These are phyloP conservation scores for Fusarium sp. DNA, from an alignment of 2,329 filamentous ascomycete species.

Conservation along the genomic window DNA sequence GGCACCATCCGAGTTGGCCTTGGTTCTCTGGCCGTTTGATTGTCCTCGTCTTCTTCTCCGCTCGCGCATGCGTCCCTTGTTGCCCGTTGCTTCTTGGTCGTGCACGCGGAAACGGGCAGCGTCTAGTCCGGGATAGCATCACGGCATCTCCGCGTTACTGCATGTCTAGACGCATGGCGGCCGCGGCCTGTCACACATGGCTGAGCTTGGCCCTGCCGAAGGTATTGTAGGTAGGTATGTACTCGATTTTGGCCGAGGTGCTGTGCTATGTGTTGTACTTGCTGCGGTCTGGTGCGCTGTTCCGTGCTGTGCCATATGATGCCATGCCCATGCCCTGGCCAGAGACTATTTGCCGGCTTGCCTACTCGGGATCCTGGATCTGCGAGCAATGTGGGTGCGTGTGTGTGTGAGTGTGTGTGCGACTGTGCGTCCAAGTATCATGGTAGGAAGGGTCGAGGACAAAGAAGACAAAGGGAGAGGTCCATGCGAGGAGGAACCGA, in stretches of 20 bases:
- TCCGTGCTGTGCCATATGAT: constrained; percentile 37
- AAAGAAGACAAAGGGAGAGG: constrained; percentile 14
- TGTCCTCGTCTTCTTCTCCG: constrained; percentile 19
- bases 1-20: constrained; percentile 26
- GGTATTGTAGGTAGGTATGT: constrained; percentile 11
- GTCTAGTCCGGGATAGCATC: constrained; percentile 28
- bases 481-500: constrained; percentile 8
- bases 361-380: constrained; percentile 27
- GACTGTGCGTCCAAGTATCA: constrained; percentile 22
- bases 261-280: constrained; percentile 11
- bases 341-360: constrained; percentile 27
- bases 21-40: constrained; percentile 9
- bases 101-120: constrained; percentile 26
- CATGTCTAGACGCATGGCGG: constrained; percentile 36
- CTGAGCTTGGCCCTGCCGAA: constrained; percentile 26
- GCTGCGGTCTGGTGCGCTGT: constrained; percentile 19
- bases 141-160: constrained; percentile 36
- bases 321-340: constrained; percentile 22
- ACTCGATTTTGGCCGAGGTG: constrained; percentile 15
- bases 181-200: constrained; percentile 36
- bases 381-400: constrained; percentile 22
- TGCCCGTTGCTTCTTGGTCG: neutral
- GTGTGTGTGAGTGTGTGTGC: constrained; percentile 8
- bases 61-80: constrained; percentile 1
- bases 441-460: constrained; percentile 16